These are phyloP conservation scores for Parachaetomium inaequale DNA, from an alignment of 495 filamentous ascomycete genomes.

Conservation along the genomic window DNA sequence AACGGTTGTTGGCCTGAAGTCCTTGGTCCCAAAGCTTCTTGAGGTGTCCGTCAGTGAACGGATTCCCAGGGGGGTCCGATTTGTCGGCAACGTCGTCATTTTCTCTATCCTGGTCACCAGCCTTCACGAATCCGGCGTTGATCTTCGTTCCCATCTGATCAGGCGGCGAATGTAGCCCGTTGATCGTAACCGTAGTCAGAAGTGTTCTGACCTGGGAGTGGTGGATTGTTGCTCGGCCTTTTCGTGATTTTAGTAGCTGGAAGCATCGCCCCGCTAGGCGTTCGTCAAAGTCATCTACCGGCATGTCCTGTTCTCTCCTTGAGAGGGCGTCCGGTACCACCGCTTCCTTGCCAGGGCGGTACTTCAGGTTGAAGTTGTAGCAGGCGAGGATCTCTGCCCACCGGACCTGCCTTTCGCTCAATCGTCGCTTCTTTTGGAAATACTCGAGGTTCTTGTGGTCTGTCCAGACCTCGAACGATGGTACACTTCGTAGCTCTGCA, in stretches of 20 bases:
- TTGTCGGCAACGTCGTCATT: not conserved
- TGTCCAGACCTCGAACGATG: not conserved
- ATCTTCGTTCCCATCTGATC: too few species aligned
- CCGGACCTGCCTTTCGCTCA: not conserved
- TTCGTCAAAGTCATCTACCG: not conserved
- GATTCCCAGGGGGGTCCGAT: not conserved
- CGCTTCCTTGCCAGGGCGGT: not conserved
- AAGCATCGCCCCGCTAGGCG: not conserved
- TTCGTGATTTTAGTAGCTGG: not conserved
- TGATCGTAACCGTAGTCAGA: too few species aligned
- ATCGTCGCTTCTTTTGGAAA: not conserved
- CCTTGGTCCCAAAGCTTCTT: not conserved
- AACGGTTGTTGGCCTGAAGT: slow-evolving; percentile 2
- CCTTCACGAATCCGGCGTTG: not conserved
- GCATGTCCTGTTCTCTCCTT: slow-evolving; percentile 1
- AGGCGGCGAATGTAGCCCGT: too few species aligned
- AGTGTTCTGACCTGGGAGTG: too few species aligned
- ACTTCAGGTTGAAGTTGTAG: not conserved
- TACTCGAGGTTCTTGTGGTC: slow-evolving; percentile 1
- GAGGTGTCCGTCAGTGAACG: not conserved
- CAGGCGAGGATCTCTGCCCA: not conserved
- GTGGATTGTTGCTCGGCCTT: not conserved
- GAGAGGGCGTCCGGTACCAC: not conserved
- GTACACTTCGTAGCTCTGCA: not conserved
- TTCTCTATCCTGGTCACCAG: not conserved